phyloP scores from a whole-genome alignment of 352 stramenopile genomes.

The Pseudoperonospora humuli region DNA sequence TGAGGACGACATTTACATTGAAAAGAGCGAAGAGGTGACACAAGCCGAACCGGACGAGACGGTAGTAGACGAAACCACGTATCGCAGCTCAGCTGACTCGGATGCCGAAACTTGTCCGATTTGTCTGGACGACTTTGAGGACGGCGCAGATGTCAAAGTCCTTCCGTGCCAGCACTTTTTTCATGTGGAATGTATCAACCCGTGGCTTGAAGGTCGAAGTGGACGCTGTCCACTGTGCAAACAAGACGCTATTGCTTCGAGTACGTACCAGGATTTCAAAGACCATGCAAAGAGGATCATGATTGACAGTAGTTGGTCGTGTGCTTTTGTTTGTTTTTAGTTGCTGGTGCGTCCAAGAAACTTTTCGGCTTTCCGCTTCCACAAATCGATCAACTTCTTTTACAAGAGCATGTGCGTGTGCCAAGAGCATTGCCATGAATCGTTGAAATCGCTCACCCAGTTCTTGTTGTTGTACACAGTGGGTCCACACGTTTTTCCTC shows the following conservation, averaged over 20 bases:
- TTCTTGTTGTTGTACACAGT: conserved; percentile 29
- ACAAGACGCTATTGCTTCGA: conserved; percentile 58
- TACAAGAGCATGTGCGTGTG: conserved; percentile 61
- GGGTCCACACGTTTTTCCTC: conserved; percentile 71
- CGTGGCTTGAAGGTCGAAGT: conserved; percentile 75
- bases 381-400: conserved; percentile 55
- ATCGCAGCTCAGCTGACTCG: conserved; percentile 16
- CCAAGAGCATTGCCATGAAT: background rate
- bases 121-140: conserved; percentile 68
- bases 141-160: conserved; percentile 56
- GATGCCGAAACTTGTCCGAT: conserved; percentile 57
- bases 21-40: conserved; percentile 5
- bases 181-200: conserved; percentile 80
- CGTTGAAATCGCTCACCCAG: conserved; percentile 4
- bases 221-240: conserved; percentile 80
- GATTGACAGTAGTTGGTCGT: conserved; percentile 1
- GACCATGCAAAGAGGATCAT: background rate
- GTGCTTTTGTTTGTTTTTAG: conserved; percentile 9
- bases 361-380: conserved; percentile 59
- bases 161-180: conserved; percentile 84
- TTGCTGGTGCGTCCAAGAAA: conserved; percentile 43
- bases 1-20: conserved; percentile 9
- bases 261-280: conserved; percentile 18
- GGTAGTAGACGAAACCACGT: conserved; percentile 4
- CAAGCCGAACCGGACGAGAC: conserved; percentile 1